phyloP scores from a whole-genome alignment of 768 basidiomycete genomes.

The Mycena rebaudengoi region DNA sequence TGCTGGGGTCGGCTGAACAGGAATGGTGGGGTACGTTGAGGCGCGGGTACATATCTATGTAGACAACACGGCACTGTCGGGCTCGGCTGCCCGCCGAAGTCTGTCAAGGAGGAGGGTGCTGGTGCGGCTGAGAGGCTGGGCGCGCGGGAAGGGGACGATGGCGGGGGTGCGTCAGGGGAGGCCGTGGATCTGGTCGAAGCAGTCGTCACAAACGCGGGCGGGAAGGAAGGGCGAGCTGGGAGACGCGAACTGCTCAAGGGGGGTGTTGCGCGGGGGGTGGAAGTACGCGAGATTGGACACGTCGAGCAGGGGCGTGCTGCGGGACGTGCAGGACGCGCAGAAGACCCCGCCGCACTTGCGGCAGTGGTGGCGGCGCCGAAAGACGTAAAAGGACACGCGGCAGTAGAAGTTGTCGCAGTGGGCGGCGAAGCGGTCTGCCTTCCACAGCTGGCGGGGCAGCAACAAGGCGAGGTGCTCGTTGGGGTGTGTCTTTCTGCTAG shows the following conservation, averaged over 20 bases:
- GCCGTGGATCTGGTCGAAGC: conserved; percentile 77
- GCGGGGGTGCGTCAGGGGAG: conserved; percentile 27
- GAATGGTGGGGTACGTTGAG: no score
- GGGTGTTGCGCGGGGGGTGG: conserved; percentile 70
- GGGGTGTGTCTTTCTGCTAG: no score
- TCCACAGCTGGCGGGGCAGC: conserved; percentile 76
- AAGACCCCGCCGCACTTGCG: conserved; percentile 86
- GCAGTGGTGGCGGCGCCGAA: conserved; percentile 85
- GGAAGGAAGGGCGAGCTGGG: conserved; percentile 63
- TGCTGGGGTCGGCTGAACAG: no score
- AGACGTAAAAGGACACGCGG: conserved; percentile 67
- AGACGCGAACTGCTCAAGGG: conserved; percentile 64
- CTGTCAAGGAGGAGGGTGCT: no score
- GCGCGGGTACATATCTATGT: no score
- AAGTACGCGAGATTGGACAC: conserved; percentile 75
- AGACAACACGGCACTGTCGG: no score
- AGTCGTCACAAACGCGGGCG: conserved; percentile 79
- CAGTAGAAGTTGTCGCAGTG: conserved; percentile 82
- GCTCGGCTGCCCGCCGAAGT: no score
- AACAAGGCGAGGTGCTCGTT: conserved; percentile 86
- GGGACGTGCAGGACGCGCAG: conserved; percentile 69
- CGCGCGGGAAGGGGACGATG: conserved; percentile 51
- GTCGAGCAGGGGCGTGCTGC: conserved; percentile 68
- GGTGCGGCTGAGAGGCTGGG: no score
- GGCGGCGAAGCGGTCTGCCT: conserved; percentile 75